Conservation (phyloP, 2,329 filamentous ascomycete species). For the Whalleya microplaca region DNA sequence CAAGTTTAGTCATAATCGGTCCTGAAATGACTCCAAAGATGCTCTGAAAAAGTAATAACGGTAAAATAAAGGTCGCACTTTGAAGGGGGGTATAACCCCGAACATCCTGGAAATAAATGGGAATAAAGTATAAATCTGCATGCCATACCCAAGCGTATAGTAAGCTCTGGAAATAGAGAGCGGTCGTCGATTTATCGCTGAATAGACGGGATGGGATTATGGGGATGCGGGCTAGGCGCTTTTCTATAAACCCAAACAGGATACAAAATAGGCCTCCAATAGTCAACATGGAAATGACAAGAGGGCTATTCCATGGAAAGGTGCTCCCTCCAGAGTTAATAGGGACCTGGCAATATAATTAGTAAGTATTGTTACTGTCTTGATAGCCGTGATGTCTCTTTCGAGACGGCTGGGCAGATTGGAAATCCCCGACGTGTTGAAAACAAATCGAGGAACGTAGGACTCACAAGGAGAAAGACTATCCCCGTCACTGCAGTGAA, state of each 20-base stretch:
- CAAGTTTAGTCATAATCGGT: conserved; percentile 22
- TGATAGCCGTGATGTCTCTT: not conserved
- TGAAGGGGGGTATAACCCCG: conserved; percentile 21
- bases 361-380: not conserved
- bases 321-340: conserved; percentile 22
- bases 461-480: conserved; percentile 8
- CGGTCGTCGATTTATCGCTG: conserved; percentile 3
- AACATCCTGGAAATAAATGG: conserved; percentile 29
- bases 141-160: conserved; percentile 57
- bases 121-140: conserved; percentile 41
- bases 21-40: conserved; percentile 21
- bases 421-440: not conserved
- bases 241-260: conserved; percentile 15
- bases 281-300: conserved; percentile 14
- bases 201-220: conserved; percentile 19
- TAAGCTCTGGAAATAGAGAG: conserved; percentile 33
- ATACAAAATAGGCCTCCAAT: conserved; percentile 10
- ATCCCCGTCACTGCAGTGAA: conserved; percentile 7
- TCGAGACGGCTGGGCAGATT: not conserved
- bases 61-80: conserved; percentile 25
- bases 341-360: conserved; percentile 14
- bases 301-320: conserved; percentile 18
- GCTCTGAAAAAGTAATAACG: conserved; percentile 25
- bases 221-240: conserved; percentile 14
- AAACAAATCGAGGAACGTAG: not conserved